A percentile compares a stretch with the other conserved stretches of the same genome.
phyloP scores from a whole-genome alignment of 106 monocot genomes.

The Dactylorhiza incarnata region DNA sequence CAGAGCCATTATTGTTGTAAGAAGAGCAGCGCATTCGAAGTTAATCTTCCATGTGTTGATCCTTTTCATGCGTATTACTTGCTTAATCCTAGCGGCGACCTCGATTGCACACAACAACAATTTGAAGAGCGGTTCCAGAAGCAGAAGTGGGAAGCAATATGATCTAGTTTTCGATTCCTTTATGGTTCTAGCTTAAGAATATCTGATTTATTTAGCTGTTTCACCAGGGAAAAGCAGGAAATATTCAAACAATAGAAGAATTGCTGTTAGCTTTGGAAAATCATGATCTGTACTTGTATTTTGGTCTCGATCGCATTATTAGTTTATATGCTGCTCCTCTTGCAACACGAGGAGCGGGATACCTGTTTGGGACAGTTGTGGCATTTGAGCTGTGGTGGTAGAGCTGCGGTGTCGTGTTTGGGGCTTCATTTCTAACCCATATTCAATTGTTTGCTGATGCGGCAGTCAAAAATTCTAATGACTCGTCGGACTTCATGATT shows the following conservation, averaged over 20 bases:
- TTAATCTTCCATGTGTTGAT: too few relatives aligned
- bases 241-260: conserved; percentile 51
- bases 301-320: conserved; percentile 8
- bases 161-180: not conserved
- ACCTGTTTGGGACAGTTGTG: too few relatives aligned
- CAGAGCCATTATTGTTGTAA: too few relatives aligned
- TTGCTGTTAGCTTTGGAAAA: conserved; percentile 46
- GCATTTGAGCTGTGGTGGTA: too few relatives aligned
- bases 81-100: conserved; percentile 79
- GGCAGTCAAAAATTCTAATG: too few relatives aligned
- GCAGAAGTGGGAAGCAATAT: conserved; percentile 50
- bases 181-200: not conserved
- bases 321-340: too few relatives aligned
- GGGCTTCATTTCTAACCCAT: too few relatives aligned
- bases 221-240: conserved; percentile 81
- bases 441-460: too few relatives aligned
- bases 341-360: too few relatives aligned
- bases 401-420: too few relatives aligned
- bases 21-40: too few relatives aligned
- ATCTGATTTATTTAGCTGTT: not conserved
- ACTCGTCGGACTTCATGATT: too few relatives aligned
- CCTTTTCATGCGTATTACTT: conserved; percentile 37
- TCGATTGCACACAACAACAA: conserved; percentile 49
- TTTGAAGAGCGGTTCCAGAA: conserved; percentile 69
- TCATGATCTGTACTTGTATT: conserved; percentile 83